Conservation (phyloP, 495 filamentous ascomycete species). For the Aspergillus diversus region DNA sequence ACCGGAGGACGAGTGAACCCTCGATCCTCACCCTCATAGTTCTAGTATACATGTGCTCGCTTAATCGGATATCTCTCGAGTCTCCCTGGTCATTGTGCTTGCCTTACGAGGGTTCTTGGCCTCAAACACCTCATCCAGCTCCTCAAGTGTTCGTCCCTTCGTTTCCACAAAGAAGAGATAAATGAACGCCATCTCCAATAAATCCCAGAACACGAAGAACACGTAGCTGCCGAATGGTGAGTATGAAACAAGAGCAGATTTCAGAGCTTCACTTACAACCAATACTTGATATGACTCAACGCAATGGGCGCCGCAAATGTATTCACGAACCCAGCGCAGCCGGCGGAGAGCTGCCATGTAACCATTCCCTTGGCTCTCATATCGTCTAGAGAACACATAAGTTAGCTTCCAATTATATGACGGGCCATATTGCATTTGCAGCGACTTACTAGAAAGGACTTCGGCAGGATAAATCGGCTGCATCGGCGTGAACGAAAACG, state of each 20-base stretch:
- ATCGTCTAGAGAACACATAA: not conserved
- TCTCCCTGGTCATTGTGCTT: not conserved
- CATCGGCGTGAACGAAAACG: not conserved
- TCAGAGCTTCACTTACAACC: constrained; percentile 13
- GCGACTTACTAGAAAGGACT: not conserved
- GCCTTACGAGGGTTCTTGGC: constrained; percentile 19
- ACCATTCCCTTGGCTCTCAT: constrained; percentile 7
- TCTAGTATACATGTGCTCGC: no score
- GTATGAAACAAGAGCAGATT: no score
- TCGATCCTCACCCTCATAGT: no score
- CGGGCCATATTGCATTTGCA: not conserved
- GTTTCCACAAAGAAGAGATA: constrained; percentile 23
- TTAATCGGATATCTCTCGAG: no score
- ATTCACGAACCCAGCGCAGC: constrained; percentile 2
- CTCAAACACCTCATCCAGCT: constrained; percentile 17
- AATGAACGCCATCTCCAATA: constrained; percentile 15
- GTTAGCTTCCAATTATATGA: not conserved
- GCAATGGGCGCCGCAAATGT: constrained; percentile 2
- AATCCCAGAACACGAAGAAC: constrained; percentile 19
- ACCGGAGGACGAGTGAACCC: no score
- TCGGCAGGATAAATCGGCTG: constrained; percentile 5
- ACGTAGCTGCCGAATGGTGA: not conserved
- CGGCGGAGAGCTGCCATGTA: not conserved
- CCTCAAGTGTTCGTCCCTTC: constrained; percentile 18
- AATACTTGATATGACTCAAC: constrained; percentile 1